Conservation (phyloP, 495 filamentous ascomycete species). For the Trichoderma erinaceum region DNA sequence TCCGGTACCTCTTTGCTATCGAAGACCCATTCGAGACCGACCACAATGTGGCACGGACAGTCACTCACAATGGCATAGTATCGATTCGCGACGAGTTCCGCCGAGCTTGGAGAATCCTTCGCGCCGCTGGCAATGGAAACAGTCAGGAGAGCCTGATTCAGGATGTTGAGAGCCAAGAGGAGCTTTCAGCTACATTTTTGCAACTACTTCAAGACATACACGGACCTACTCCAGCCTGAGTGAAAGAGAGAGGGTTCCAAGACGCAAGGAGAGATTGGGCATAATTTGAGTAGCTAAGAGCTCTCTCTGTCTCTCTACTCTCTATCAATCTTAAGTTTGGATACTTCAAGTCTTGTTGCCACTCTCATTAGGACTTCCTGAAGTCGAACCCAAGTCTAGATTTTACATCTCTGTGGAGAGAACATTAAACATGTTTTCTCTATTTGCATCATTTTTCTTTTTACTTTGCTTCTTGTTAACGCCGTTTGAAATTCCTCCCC, state of each 20-base stretch:
- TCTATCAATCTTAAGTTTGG: not conserved
- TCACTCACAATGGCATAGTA: conserved; percentile 66
- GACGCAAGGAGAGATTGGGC: not conserved
- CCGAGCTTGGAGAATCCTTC: conserved; percentile 62
- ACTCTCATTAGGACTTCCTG: no score
- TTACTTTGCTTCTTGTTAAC: not conserved
- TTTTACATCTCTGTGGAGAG: conserved; percentile 1
- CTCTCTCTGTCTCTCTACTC: not conserved
- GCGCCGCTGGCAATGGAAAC: conserved; percentile 25
- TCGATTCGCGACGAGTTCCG: conserved; percentile 75
- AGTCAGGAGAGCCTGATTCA: conserved; percentile 34
- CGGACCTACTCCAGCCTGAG: conserved; percentile 20
- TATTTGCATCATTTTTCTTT: not conserved
- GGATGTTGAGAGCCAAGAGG: conserved; percentile 26
- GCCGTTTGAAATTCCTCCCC: not conserved
- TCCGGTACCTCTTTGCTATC: conserved; percentile 79
- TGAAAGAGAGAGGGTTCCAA: not conserved
- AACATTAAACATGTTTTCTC: conserved; percentile 8
- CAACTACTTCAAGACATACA: conserved; percentile 37
- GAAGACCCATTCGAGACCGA: conserved; percentile 82
- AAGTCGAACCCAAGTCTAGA: no score
- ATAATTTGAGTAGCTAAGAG: not conserved
- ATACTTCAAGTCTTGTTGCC: no score
- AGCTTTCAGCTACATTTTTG: conserved; percentile 29
- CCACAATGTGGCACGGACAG: conserved; percentile 78